Percentiles rank a stretch among this genome's conserved stretches.
phyloP scores from a whole-genome alignment of 371 early-diverging fungal genomes.

The Coemansia sp. region DNA sequence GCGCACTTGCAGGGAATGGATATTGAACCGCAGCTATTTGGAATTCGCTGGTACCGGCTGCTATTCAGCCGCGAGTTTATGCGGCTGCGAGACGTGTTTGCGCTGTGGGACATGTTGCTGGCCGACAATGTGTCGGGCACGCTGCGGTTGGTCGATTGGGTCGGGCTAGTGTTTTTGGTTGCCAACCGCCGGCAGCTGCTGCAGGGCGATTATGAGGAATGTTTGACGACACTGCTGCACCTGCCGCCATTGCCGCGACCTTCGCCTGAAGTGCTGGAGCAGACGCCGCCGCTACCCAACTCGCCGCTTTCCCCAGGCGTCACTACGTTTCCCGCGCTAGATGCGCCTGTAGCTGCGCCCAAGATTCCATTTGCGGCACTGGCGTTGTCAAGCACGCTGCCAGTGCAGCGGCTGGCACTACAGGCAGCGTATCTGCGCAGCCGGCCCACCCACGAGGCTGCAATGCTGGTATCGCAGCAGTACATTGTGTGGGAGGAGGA shows the following conservation, averaged over 20 bases:
- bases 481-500: constrained; percentile 53
- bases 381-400: constrained; percentile 8
- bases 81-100: constrained; percentile 62
- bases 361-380: constrained; percentile 14
- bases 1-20: constrained; percentile 67
- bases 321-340: not conserved
- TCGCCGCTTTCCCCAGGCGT: constrained; percentile 17
- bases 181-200: constrained; percentile 74
- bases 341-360: not conserved
- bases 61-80: constrained; percentile 89
- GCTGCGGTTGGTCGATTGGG: constrained; percentile 76
- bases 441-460: constrained; percentile 55
- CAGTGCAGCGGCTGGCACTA: constrained; percentile 57
- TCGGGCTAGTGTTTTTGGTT: constrained; percentile 73
- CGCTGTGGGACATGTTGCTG: constrained; percentile 88
- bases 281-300: constrained; percentile 29
- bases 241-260: constrained; percentile 61
- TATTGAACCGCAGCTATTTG: constrained; percentile 93
- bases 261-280: constrained; percentile 17
- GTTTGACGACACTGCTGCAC: constrained; percentile 76
- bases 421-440: constrained; percentile 67
- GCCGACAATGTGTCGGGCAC: constrained; percentile 65
- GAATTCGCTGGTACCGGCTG: constrained; percentile 91
- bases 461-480: constrained; percentile 60
- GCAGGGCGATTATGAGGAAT: constrained; percentile 70